Conservation (phyloP, 148 eudicot genomes). For the Simmondsia chinensis region DNA sequence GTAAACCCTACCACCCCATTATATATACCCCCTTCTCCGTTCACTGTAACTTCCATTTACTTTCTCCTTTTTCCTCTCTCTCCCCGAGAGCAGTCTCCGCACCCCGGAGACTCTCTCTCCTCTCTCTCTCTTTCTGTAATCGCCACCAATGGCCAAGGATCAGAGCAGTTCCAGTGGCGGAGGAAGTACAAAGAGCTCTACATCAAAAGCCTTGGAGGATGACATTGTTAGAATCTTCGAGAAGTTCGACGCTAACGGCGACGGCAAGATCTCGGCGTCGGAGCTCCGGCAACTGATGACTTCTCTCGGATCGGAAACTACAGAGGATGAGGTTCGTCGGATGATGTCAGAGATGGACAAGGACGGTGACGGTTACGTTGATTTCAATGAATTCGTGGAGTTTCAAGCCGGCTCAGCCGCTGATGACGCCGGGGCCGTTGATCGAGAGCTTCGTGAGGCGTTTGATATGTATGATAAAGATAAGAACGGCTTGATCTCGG, state of each 20-base stretch:
- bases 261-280: slow-evolving; percentile 48
- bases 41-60: too few species aligned
- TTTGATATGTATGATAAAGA: slow-evolving; percentile 62
- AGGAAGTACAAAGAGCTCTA: not conserved
- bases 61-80: too few species aligned
- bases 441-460: slow-evolving; percentile 53
- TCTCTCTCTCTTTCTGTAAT: too few species aligned
- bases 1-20: too few species aligned
- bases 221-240: slow-evolving; percentile 42
- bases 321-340: slow-evolving; percentile 35
- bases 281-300: slow-evolving; percentile 39
- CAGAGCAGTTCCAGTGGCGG: slow-evolving; percentile 18
- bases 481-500: slow-evolving; percentile 60
- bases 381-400: slow-evolving; percentile 51
- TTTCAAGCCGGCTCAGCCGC: slow-evolving; percentile 39
- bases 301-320: slow-evolving; percentile 50
- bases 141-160: too few species aligned
- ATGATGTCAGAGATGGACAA: slow-evolving; percentile 73
- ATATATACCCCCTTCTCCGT: too few species aligned
- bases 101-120: too few species aligned
- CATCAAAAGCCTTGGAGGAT: not conserved
- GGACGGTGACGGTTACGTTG: slow-evolving; percentile 75
- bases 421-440: slow-evolving; percentile 11
- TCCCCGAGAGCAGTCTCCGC: too few species aligned
- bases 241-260: slow-evolving; percentile 74